Evolutionary conservation across 176 grass and related monocot genomes (phyloP).

Genomic region (Themeda triandra): DNA sequence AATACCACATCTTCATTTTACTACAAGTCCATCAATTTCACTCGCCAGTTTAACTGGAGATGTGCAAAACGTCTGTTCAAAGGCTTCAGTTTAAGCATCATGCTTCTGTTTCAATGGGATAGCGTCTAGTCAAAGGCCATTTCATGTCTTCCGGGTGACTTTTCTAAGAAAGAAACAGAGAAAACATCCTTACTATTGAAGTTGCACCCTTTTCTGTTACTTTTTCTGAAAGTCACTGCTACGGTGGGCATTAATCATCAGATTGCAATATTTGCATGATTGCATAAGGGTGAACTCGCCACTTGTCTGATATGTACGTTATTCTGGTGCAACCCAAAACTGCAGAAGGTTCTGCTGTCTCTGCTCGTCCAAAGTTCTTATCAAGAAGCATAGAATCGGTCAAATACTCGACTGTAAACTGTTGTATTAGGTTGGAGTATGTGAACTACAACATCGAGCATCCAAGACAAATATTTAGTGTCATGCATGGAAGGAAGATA

Average conservation of each 20-base stretch:
- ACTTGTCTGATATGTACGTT: constrained; percentile 3
- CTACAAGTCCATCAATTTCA: neutral
- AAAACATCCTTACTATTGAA: neutral
- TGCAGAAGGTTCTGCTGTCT: neutral
- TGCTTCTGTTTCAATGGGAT: neutral
- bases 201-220: neutral
- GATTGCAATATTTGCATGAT: neutral
- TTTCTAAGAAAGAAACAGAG: constrained; percentile 15
- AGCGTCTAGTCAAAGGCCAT: neutral
- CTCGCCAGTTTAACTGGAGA: neutral
- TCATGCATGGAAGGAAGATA: neutral
- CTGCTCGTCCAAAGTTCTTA: neutral
- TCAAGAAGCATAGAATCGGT: neutral
- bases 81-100: neutral
- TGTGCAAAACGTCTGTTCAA: neutral
- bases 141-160: neutral
- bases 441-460: neutral
- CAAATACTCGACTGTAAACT: neutral
- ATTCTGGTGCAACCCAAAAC: neutral
- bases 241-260: neutral
- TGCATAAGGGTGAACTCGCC: neutral
- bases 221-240: constrained; percentile 3
- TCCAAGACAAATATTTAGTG: neutral
- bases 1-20: neutral
- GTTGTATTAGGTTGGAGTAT: neutral